Percentiles rank a stretch among this genome's conserved stretches.
Evolutionary conservation across 176 grass and related monocot species (phyloP).

Genomic region (Zea luxurians): DNA sequence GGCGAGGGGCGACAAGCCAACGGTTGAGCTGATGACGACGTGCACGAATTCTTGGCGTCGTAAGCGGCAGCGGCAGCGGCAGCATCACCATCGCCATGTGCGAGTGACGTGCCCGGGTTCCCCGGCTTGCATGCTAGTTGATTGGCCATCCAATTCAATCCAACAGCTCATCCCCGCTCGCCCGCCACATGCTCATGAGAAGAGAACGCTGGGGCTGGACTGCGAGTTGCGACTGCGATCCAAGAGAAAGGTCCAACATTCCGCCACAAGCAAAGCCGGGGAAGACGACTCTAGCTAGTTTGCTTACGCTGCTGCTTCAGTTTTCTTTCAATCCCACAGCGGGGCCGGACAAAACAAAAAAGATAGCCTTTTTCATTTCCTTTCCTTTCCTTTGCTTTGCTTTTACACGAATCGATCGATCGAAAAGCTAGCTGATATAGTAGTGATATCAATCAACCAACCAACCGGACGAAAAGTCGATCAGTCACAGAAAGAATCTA

Average conservation of each 20-base stretch:
- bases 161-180: neutral
- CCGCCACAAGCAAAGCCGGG: slow-evolving; percentile 1
- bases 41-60: neutral
- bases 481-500: neutral
- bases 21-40: neutral
- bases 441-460: too few relatives aligned
- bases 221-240: slow-evolving; percentile 15
- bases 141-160: neutral
- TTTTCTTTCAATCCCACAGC: too few relatives aligned
- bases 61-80: neutral
- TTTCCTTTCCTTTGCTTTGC: neutral
- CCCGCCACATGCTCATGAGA: neutral
- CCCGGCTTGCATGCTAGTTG: neutral
- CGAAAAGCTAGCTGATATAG: neutral
- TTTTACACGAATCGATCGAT: neutral
- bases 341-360: too few relatives aligned
- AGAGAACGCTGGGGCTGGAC: too few relatives aligned
- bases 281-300: neutral
- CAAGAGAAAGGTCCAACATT: slow-evolving; percentile 18
- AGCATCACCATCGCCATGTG: slow-evolving; percentile 23
- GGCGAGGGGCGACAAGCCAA: neutral
- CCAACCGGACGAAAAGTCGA: neutral
- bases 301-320: neutral
- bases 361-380: neutral
- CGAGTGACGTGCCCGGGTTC: slow-evolving; percentile 22